Evolutionary conservation across 371 early-diverging fungal genomes (phyloP).

Genomic region (Mortierella sp.): DNA sequence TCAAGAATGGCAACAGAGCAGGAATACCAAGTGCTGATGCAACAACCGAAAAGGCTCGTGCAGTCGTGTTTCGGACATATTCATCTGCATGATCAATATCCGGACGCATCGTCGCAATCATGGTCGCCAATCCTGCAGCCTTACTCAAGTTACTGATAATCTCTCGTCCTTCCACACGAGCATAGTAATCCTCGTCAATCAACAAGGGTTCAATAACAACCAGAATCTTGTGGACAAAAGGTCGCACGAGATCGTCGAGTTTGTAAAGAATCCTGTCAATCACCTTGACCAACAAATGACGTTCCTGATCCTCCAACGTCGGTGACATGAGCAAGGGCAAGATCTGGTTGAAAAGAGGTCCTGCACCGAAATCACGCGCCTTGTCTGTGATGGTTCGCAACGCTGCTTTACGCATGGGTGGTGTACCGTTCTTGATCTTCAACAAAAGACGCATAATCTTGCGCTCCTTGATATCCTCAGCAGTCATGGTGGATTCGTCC

Average conservation of each 20-base stretch:
- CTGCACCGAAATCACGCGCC: slow-evolving; percentile 96
- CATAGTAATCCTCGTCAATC: slow-evolving; percentile 98
- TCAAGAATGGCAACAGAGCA: slow-evolving; percentile 93
- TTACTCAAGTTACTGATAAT: slow-evolving; percentile 97
- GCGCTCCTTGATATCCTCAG: slow-evolving; percentile 93
- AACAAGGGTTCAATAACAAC: slow-evolving; percentile 98
- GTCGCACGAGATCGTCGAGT: slow-evolving; percentile 95
- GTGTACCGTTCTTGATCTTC: slow-evolving; percentile 98
- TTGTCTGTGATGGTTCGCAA: slow-evolving; percentile 95
- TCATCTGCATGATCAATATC: slow-evolving; percentile 98
- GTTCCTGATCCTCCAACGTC: slow-evolving; percentile 96
- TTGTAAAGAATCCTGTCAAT: slow-evolving; percentile 97
- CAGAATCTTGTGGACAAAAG: slow-evolving; percentile 97
- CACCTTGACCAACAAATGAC: slow-evolving; percentile 97
- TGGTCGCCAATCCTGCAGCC: slow-evolving; percentile 97
- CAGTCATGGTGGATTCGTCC: slow-evolving; percentile 84
- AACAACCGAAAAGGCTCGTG: slow-evolving; percentile 97
- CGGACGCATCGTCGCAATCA: slow-evolving; percentile 98
- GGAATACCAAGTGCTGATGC: slow-evolving; percentile 97
- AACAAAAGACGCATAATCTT: slow-evolving; percentile 95
- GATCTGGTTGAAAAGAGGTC: slow-evolving; percentile 95
- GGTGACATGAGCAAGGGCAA: slow-evolving; percentile 97
- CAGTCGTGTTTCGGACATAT: slow-evolving; percentile 98
- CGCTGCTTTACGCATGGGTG: slow-evolving; percentile 93
- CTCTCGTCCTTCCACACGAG: slow-evolving; percentile 97